Evolutionary conservation across 768 basidiomycete genomes (phyloP).

Genomic region (Termitomyces sp.): DNA sequence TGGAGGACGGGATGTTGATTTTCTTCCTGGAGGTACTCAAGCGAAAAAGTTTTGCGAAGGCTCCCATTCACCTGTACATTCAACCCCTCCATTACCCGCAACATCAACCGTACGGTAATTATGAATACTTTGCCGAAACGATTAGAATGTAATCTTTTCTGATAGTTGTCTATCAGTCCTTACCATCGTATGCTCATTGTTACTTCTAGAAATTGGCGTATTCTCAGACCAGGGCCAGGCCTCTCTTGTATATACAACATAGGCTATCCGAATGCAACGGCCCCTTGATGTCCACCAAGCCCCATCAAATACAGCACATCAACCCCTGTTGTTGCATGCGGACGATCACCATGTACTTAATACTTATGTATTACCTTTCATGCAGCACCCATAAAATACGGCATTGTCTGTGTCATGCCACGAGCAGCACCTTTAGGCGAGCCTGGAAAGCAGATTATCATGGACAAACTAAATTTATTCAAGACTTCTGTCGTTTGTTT

Average conservation of each 20-base stretch:
- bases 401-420: not conserved
- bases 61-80: conserved; percentile 1
- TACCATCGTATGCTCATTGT: not conserved
- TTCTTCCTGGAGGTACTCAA: not conserved
- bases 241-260: not conserved
- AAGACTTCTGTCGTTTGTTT: not conserved
- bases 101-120: conserved; percentile 4
- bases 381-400: no score
- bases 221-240: not conserved
- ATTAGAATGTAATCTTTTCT: not conserved
- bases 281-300: not conserved
- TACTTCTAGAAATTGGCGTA: not conserved
- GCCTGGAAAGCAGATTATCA: not conserved
- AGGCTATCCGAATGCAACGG: conserved; percentile 6
- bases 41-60: conserved; percentile 10
- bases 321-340: conserved; percentile 12
- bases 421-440: not conserved
- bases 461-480: not conserved
- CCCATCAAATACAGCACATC: conserved; percentile 11
- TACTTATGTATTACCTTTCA: not conserved
- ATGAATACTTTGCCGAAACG: not conserved
- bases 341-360: conserved; percentile 3
- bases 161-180: not conserved
- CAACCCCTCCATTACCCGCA: not conserved
- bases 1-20: conserved; percentile 1